phyloP scores from a whole-genome alignment of 2,329 filamentous ascomycete species.

The Fusarium penzigii region DNA sequence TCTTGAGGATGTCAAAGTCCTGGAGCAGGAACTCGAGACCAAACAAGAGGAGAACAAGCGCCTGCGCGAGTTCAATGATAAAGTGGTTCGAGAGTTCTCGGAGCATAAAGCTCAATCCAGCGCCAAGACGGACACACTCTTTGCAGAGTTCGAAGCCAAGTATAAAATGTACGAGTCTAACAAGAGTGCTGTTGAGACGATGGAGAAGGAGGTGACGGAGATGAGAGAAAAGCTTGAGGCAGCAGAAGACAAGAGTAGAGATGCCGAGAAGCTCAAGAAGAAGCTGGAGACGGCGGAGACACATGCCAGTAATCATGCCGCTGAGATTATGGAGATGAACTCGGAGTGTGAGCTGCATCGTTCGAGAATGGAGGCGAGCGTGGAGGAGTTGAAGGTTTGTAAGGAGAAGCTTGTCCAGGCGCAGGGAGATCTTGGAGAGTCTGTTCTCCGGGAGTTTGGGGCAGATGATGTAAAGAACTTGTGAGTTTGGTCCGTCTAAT shows the following conservation, averaged over 20 bases:
- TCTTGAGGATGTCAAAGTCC: constrained; percentile 20
- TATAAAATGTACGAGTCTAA: constrained; percentile 29
- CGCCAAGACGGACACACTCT: constrained; percentile 21
- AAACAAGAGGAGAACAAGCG: constrained; percentile 25
- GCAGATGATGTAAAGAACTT: constrained; percentile 23
- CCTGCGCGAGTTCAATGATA: constrained; percentile 29
- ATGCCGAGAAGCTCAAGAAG: constrained; percentile 42
- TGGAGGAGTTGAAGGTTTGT: constrained; percentile 17
- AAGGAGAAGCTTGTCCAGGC: constrained; percentile 23
- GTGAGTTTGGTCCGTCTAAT: constrained; percentile 9
- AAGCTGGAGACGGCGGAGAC: constrained; percentile 17
- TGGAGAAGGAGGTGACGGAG: constrained; percentile 47
- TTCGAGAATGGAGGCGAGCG: constrained; percentile 21
- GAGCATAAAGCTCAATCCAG: constrained; percentile 23
- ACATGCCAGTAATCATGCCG: constrained; percentile 16
- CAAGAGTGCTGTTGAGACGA: constrained; percentile 35
- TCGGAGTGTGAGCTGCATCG: constrained; percentile 28
- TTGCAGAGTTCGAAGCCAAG: constrained; percentile 27
- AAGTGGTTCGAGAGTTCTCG: constrained; percentile 22
- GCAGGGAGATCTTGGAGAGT: constrained; percentile 26
- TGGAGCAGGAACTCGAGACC: constrained; percentile 27
- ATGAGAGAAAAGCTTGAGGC: constrained; percentile 41
- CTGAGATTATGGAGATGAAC: constrained; percentile 29
- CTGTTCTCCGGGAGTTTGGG: constrained; percentile 19
- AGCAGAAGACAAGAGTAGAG: constrained; percentile 42